phyloP scores from a whole-genome alignment of 2,329 filamentous ascomycete genomes.

The Cordyceps cicadae region DNA sequence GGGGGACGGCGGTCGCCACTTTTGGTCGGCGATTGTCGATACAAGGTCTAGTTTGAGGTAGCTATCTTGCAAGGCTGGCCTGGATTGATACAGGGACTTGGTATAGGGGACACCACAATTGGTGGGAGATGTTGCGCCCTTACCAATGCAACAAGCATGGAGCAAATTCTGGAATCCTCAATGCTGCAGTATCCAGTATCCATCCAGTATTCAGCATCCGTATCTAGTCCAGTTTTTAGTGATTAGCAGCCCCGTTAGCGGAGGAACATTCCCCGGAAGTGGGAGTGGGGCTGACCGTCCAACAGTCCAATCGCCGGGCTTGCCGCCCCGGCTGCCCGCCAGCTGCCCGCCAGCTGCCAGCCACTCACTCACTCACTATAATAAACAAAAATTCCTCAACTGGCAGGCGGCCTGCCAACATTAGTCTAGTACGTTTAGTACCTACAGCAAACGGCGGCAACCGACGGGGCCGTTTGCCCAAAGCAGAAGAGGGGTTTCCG shows the following conservation, averaged over 20 bases:
- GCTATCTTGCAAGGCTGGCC: neutral
- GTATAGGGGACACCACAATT: neutral
- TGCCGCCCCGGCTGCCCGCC: neutral
- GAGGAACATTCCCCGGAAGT: neutral
- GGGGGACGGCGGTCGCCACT: slow-evolving; percentile 5
- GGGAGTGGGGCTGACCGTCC: neutral
- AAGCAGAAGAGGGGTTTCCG: neutral
- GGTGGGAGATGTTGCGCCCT: neutral
- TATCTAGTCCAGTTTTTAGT: too few species aligned
- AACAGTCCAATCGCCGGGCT: neutral
- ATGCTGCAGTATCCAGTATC: too few species aligned
- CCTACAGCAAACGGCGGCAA: neutral
- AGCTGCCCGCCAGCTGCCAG: neutral
- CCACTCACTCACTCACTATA: neutral
- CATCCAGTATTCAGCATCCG: too few species aligned
- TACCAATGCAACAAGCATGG: too few species aligned
- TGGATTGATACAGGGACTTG: neutral
- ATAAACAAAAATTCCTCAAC: neutral
- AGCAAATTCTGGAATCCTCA: too few species aligned
- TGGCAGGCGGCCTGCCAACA: neutral
- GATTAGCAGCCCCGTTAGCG: neutral
- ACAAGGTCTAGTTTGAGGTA: too few species aligned
- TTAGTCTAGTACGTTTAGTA: too few species aligned
- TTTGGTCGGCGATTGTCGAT: too few species aligned
- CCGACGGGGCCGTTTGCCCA: neutral